These are phyloP conservation scores for Verticillium dahliae DNA, from an alignment of 2,329 filamentous ascomycete species.

Conservation along the genomic window DNA sequence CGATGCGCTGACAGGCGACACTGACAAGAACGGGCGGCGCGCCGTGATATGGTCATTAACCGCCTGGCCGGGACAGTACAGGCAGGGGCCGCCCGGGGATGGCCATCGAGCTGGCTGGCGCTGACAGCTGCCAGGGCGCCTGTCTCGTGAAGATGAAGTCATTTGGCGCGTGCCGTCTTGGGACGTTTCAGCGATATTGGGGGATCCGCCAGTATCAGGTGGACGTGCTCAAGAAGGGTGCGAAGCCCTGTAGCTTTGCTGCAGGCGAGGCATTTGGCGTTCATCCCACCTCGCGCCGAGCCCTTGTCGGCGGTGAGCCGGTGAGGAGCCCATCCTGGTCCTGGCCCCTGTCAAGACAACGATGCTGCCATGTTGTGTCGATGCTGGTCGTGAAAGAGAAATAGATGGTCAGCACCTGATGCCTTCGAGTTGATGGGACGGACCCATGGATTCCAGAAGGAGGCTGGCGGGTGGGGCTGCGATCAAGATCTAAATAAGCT, in stretches of 20 bases:
- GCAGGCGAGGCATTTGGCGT: constrained; percentile 10
- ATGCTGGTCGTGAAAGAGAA: background rate
- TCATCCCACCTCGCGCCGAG: background rate
- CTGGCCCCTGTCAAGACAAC: background rate
- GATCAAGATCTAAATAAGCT: background rate
- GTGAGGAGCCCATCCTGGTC: background rate
- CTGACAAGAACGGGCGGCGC: background rate
- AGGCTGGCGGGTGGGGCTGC: background rate
- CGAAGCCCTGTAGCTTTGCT: constrained; percentile 2
- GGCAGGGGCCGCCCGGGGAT: constrained; percentile 2
- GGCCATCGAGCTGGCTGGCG: background rate
- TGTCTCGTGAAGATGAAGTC: constrained; percentile 6
- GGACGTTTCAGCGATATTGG: constrained; percentile 13
- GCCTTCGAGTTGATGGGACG: background rate
- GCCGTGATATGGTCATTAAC: background rate
- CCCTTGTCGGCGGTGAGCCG: background rate
- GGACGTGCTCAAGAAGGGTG: constrained; percentile 1
- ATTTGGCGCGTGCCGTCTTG: constrained; percentile 8
- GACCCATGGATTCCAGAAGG: background rate
- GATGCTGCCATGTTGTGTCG: background rate
- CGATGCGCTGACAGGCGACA: background rate
- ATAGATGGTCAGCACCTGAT: no score
- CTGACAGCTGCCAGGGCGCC: background rate
- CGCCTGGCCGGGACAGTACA: constrained; percentile 7
- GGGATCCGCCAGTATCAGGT: constrained; percentile 7